These are phyloP conservation scores for Metschnikowia santaceciliae DNA, from an alignment of 805 yeast species.

Conservation along the genomic window DNA sequence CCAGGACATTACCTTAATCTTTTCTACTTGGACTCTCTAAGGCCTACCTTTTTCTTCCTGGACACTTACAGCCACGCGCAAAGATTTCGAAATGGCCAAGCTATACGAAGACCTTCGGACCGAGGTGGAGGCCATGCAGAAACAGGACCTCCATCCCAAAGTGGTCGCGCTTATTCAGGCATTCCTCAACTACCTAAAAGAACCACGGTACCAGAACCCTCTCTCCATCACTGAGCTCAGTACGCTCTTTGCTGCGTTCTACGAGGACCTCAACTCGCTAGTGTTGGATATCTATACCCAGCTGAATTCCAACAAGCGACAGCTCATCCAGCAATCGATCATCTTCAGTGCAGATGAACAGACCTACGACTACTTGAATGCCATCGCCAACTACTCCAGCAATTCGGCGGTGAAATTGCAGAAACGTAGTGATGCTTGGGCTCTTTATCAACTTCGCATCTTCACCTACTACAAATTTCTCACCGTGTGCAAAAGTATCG, in stretches of 20 bases:
- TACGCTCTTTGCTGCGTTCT: slow-evolving; percentile 30
- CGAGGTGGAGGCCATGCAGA: slow-evolving; percentile 20
- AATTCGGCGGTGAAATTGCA: slow-evolving; percentile 31
- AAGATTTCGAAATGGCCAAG: neutral
- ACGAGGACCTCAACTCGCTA: slow-evolving; percentile 35
- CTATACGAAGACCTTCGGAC: slow-evolving; percentile 18
- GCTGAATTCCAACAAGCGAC: slow-evolving; percentile 38
- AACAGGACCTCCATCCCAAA: slow-evolving; percentile 25
- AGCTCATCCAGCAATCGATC: slow-evolving; percentile 27
- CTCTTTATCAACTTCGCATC: slow-evolving; percentile 36
- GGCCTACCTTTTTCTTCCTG: no score
- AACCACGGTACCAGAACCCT: slow-evolving; percentile 42
- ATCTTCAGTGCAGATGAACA: slow-evolving; percentile 28
- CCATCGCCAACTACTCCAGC: slow-evolving; percentile 38
- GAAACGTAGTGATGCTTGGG: slow-evolving; percentile 34
- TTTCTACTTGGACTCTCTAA: no score
- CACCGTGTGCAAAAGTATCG: slow-evolving; percentile 30
- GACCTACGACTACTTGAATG: slow-evolving; percentile 37
- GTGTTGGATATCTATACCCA: slow-evolving; percentile 32
- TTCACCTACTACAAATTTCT: slow-evolving; percentile 40
- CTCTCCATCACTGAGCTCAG: slow-evolving; percentile 34
- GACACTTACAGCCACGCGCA: no score
- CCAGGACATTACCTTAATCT: no score
- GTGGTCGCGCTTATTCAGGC: slow-evolving; percentile 23
- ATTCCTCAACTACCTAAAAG: slow-evolving; percentile 35